A percentile compares a stretch with the other conserved stretches of the same genome.
These are phyloP conservation scores for Dendrobium nobile DNA, from an alignment of 106 monocot genomes.

Conservation along the genomic window DNA sequence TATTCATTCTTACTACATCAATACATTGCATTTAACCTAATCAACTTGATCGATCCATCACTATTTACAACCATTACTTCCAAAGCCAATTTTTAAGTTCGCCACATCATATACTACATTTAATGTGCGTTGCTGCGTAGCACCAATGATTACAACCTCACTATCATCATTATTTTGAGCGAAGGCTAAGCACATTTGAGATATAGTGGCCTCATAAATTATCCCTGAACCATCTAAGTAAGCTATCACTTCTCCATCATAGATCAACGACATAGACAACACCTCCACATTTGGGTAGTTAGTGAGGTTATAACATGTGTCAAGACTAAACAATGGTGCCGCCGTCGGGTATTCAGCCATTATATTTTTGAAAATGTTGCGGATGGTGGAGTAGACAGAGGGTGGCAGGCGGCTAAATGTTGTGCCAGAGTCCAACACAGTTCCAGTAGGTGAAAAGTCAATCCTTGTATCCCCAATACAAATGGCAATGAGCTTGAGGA, in stretches of 20 bases:
- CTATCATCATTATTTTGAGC: not conserved
- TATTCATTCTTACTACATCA: no score
- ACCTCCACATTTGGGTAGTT: not conserved
- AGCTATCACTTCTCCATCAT: not conserved
- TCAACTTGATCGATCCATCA: conserved; percentile 2
- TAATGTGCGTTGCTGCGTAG: conserved; percentile 24
- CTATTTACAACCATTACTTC: not conserved
- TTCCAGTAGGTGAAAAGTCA: conserved; percentile 3
- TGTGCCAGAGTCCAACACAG: no score
- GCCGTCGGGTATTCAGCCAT: not conserved
- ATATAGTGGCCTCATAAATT: not conserved
- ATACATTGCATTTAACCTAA: no score
- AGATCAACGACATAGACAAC: conserved; percentile 12
- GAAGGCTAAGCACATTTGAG: conserved; percentile 23
- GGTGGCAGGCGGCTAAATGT: no score
- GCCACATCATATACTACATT: conserved; percentile 27
- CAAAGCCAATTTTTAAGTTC: conserved; percentile 11
- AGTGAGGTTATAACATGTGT: conserved; percentile 35
- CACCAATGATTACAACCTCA: conserved; percentile 14
- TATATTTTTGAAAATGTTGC: no score
- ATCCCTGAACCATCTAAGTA: no score
- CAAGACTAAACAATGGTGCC: not conserved
- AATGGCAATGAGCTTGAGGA: conserved; percentile 27
- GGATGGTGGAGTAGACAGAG: no score
- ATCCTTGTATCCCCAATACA: conserved; percentile 23